These are phyloP conservation scores for Cytospora schulzeri DNA, from an alignment of 2,329 filamentous ascomycete species.

Conservation along the genomic window DNA sequence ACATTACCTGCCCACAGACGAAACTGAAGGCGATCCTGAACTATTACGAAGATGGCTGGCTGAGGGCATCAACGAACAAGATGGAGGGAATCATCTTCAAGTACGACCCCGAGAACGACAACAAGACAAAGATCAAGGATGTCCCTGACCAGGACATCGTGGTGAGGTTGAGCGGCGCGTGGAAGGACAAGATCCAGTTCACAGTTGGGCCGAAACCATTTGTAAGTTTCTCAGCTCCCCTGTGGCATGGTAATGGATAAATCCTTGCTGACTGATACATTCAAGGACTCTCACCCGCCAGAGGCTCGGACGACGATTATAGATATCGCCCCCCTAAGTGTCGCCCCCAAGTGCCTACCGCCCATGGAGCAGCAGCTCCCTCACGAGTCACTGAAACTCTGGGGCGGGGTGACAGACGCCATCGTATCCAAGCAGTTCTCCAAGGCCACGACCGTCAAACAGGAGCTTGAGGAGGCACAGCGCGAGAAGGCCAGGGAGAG, in stretches of 20 bases:
- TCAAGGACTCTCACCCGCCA: constrained; percentile 48
- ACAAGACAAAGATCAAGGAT: constrained; percentile 77
- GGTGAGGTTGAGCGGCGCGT: constrained; percentile 79
- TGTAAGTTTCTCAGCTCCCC: constrained; percentile 50
- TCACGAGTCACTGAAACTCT: constrained; percentile 88
- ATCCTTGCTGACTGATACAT: constrained; percentile 23
- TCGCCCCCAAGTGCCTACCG: constrained; percentile 77
- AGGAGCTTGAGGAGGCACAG: constrained; percentile 89
- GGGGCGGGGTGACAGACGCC: constrained; percentile 83
- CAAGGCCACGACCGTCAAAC: constrained; percentile 83
- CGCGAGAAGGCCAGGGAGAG: constrained; percentile 81
- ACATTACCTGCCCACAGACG: constrained; percentile 86
- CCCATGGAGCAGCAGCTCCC: constrained; percentile 76
- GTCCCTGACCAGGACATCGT: constrained; percentile 84
- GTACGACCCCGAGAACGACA: constrained; percentile 85
- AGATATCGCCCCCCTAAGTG: constrained; percentile 81
- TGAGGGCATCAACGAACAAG: constrained; percentile 87
- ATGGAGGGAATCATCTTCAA: constrained; percentile 89
- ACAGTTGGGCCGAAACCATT: constrained; percentile 61
- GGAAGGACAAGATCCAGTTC: constrained; percentile 73
- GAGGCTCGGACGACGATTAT: constrained; percentile 76
- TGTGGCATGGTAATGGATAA: constrained; percentile 10
- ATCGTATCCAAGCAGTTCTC: constrained; percentile 82
- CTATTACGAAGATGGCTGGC: constrained; percentile 93
- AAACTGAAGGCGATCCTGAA: constrained; percentile 89